phyloP scores from a whole-genome alignment of 2,329 filamentous ascomycete genomes.

The Capronia coronata region DNA sequence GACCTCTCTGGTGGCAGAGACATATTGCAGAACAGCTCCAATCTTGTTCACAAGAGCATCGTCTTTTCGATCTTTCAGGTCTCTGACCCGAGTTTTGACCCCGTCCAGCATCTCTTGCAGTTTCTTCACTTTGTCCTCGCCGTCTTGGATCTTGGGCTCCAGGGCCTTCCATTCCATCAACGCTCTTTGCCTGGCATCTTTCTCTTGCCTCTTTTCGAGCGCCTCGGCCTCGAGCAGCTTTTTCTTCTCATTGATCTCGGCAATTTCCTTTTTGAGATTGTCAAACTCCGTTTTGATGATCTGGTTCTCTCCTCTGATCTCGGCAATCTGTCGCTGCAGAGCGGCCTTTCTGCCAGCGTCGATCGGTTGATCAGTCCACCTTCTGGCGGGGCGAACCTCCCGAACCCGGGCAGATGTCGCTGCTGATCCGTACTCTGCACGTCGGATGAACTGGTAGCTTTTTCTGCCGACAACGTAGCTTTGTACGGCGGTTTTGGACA shows the following conservation, averaged over 20 bases:
- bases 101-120: conserved; percentile 37
- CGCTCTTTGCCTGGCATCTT: conserved; percentile 61
- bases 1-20: conserved; percentile 56
- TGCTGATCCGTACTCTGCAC: conserved; percentile 71
- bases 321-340: conserved; percentile 47
- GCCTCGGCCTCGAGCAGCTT: conserved; percentile 10
- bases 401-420: conserved; percentile 65
- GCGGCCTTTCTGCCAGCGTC: conserved; percentile 55
- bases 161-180: conserved; percentile 40
- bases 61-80: conserved; percentile 52
- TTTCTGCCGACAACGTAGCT: conserved; percentile 65
- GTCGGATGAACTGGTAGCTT: conserved; percentile 59
- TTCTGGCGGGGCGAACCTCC: conserved; percentile 53
- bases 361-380: conserved; percentile 72
- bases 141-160: conserved; percentile 35
- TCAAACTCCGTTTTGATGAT: conserved; percentile 27
- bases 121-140: conserved; percentile 43
- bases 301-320: conserved; percentile 40
- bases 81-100: conserved; percentile 45
- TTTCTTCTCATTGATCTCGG: conserved; percentile 30
- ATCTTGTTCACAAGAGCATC: conserved; percentile 52
- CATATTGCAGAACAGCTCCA: conserved; percentile 50
- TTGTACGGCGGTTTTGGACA: conserved; percentile 54
- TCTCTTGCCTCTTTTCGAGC: conserved; percentile 15
- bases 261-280: conserved; percentile 26